phyloP scores from a whole-genome alignment of 164 flowering plant species.

The Vitis cinerea region DNA sequence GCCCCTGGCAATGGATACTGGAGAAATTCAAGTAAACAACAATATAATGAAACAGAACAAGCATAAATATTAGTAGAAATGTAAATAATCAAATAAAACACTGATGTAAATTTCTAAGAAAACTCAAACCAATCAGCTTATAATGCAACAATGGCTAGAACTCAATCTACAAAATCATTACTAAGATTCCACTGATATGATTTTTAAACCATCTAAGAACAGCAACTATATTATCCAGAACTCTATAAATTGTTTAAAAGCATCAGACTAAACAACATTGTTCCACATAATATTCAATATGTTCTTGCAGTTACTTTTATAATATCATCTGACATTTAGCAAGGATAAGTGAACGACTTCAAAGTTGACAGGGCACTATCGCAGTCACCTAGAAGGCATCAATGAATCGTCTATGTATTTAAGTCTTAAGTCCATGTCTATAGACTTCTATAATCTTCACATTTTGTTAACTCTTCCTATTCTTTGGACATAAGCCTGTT shows the following conservation, averaged over 20 bases:
- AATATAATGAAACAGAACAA: not conserved
- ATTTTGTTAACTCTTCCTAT: no score
- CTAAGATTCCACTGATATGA: not conserved
- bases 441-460: no score
- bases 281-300: not conserved
- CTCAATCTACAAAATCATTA: no score
- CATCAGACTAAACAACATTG: not conserved
- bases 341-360: not conserved
- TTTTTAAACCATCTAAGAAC: not conserved
- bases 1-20: slow-evolving; percentile 36
- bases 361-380: no score
- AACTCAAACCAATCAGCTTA: not conserved
- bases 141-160: no score
- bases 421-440: no score
- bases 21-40: slow-evolving; percentile 8
- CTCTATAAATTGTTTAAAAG: not conserved
- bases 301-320: not conserved
- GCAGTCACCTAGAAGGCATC: no score
- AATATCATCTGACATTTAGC: not conserved
- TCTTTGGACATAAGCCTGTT: no score
- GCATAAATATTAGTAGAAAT: not conserved
- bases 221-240: not conserved
- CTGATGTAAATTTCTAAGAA: not conserved
- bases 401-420: not conserved
- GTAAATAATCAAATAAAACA: not conserved